phyloP scores from a whole-genome alignment of 257 asterid species.

The Nicotiana benthamiana region DNA sequence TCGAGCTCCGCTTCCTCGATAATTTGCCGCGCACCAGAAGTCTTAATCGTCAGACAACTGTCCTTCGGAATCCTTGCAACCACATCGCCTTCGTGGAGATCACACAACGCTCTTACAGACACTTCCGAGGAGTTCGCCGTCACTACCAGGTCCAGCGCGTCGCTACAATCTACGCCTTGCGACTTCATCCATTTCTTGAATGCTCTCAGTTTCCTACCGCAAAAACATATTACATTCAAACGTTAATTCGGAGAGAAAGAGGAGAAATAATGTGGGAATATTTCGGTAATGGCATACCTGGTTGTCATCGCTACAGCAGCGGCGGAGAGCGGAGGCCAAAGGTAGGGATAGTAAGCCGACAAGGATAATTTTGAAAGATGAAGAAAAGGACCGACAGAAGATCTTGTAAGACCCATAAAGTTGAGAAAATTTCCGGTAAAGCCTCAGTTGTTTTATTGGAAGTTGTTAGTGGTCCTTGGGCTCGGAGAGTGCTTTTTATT shows the following conservation, averaged over 20 bases:
- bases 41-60: slow-evolving; percentile 72
- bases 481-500: no score
- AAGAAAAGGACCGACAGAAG: background rate
- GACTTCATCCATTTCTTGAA: slow-evolving; percentile 87
- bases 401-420: background rate
- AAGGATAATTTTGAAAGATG: no score
- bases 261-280: background rate
- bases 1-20: slow-evolving; percentile 71
- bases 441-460: no score
- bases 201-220: slow-evolving; percentile 49
- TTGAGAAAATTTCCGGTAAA: no score
- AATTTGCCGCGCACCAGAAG: slow-evolving; percentile 54
- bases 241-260: background rate
- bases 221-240: background rate
- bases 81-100: slow-evolving; percentile 67
- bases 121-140: slow-evolving; percentile 22
- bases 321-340: background rate
- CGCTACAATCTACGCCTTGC: slow-evolving; percentile 66
- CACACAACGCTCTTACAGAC: slow-evolving; percentile 50
- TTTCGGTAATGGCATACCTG: slow-evolving; percentile 26
- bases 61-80: slow-evolving; percentile 77
- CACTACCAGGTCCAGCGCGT: slow-evolving; percentile 40
- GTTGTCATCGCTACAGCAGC: slow-evolving; percentile 27
- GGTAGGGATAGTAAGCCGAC: background rate
- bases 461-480: no score